phyloP scores from a whole-genome alignment of 768 basidiomycete genomes.

The Cubamyces sp. region DNA sequence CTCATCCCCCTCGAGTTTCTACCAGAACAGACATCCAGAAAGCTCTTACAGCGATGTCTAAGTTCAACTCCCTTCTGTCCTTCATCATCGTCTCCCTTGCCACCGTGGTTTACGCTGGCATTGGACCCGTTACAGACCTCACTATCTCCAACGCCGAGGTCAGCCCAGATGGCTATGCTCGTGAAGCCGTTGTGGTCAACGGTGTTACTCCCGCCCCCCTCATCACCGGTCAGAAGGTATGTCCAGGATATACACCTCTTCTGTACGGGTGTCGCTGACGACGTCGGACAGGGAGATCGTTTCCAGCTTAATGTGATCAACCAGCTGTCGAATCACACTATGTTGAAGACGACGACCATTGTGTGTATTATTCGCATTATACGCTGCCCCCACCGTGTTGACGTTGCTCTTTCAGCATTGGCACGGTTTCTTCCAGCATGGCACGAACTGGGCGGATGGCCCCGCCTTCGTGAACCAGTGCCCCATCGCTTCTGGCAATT shows the following conservation, averaged over 20 bases:
- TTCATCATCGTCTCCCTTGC: constrained; percentile 12
- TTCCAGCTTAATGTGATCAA: constrained; percentile 29
- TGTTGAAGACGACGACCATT: constrained; percentile 28
- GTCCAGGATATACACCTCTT: neutral
- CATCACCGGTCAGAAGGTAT: constrained; percentile 26
- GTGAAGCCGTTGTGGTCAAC: constrained; percentile 28
- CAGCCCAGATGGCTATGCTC: constrained; percentile 35
- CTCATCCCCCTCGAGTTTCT: constrained; percentile 13
- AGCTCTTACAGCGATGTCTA: constrained; percentile 14
- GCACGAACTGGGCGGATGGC: constrained; percentile 50
- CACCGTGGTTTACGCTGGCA: constrained; percentile 9
- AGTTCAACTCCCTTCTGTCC: constrained; percentile 19
- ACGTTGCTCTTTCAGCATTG: constrained; percentile 34
- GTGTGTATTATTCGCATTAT: constrained; percentile 1
- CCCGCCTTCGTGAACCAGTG: constrained; percentile 47
- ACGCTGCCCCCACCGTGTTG: neutral
- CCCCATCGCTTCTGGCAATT: constrained; percentile 39
- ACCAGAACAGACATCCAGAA: neutral
- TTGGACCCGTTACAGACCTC: constrained; percentile 26
- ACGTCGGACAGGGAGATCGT: constrained; percentile 17
- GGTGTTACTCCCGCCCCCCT: constrained; percentile 25
- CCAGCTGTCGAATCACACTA: constrained; percentile 24
- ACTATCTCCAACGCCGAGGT: constrained; percentile 25
- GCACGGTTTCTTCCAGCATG: constrained; percentile 51
- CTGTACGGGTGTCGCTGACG: neutral